Evolutionary conservation across 768 basidiomycete species (phyloP).

Genomic region (Hypsizygus marmoreus): DNA sequence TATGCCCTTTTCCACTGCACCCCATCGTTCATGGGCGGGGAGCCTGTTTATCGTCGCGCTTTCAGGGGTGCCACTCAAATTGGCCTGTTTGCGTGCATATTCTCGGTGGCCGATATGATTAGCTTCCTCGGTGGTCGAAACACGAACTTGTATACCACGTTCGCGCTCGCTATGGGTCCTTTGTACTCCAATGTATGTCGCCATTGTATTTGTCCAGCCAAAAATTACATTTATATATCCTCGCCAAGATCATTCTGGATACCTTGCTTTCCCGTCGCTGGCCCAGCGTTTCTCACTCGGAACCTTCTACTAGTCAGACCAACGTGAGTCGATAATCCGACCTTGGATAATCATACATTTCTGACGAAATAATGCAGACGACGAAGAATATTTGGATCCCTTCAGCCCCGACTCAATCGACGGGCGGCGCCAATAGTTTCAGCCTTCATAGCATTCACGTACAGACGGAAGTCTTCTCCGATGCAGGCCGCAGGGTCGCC

Average conservation of each 20-base stretch:
- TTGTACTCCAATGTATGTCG: conserved; percentile 43
- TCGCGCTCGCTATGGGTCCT: conserved; percentile 40
- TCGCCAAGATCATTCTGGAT: conserved; percentile 14
- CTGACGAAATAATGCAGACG: neutral
- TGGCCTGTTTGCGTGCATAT: conserved; percentile 35
- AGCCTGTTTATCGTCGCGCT: conserved; percentile 24
- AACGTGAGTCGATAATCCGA: too few species aligned
- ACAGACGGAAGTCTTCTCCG: conserved; percentile 16
- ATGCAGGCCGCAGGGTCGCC: conserved; percentile 1
- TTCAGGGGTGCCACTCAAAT: conserved; percentile 38
- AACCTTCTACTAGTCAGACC: too few species aligned
- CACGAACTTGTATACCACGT: conserved; percentile 37
- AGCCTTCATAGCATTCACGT: conserved; percentile 22
- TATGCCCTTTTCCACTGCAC: conserved; percentile 21
- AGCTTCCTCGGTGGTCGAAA: conserved; percentile 25
- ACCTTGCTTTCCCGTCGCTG: conserved; percentile 19
- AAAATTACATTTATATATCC: neutral
- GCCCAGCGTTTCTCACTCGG: too few species aligned
- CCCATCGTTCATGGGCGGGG: conserved; percentile 12
- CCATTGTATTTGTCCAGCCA: neutral
- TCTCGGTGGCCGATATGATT: conserved; percentile 36
- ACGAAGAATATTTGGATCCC: conserved; percentile 14
- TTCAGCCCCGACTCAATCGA: neutral
- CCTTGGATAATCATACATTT: neutral
- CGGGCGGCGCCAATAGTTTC: conserved; percentile 13